These are phyloP conservation scores for Cicer arietinum DNA, from an alignment of 306 rosid genomes.

Conservation along the genomic window DNA sequence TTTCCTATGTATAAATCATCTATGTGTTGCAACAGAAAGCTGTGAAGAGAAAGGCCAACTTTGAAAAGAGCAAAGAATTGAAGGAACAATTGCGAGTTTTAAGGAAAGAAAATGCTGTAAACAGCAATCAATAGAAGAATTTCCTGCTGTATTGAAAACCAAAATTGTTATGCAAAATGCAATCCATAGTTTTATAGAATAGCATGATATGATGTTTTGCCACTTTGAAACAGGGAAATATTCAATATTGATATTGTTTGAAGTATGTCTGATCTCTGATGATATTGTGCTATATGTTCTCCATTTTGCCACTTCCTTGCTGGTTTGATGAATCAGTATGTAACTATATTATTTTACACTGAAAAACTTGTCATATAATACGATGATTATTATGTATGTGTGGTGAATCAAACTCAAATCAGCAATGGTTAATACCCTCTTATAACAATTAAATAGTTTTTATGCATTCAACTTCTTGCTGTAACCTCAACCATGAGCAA, in stretches of 20 bases:
- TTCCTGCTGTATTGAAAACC: constrained; percentile 15
- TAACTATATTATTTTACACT: constrained; percentile 17
- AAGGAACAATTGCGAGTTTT: constrained; percentile 70
- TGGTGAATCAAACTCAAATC: not conserved
- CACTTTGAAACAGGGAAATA: constrained; percentile 1
- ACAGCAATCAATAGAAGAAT: constrained; percentile 51
- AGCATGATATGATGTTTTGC: constrained; percentile 9
- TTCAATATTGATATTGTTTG: constrained; percentile 14
- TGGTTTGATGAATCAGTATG: constrained; percentile 18
- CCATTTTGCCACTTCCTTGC: constrained; percentile 10
- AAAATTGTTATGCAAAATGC: constrained; percentile 1
- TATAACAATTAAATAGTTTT: no score
- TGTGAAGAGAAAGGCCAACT: constrained; percentile 90
- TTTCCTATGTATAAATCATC: not conserved
- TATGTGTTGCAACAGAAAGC: constrained; percentile 68
- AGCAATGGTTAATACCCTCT: not conserved
- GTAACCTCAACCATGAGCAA: not conserved
- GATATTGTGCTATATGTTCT: not conserved
- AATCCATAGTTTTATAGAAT: constrained; percentile 15
- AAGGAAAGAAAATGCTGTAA: constrained; percentile 73
- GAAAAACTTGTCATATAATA: constrained; percentile 2
- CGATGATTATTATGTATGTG: not conserved
- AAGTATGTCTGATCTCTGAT: not conserved
- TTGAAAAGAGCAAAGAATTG: constrained; percentile 82
- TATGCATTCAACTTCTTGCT: not conserved